Percentiles rank a stretch among this genome's conserved stretches.
Conservation (phyloP, 345 rosid genomes). For the Moricandia moricandioides region DNA sequence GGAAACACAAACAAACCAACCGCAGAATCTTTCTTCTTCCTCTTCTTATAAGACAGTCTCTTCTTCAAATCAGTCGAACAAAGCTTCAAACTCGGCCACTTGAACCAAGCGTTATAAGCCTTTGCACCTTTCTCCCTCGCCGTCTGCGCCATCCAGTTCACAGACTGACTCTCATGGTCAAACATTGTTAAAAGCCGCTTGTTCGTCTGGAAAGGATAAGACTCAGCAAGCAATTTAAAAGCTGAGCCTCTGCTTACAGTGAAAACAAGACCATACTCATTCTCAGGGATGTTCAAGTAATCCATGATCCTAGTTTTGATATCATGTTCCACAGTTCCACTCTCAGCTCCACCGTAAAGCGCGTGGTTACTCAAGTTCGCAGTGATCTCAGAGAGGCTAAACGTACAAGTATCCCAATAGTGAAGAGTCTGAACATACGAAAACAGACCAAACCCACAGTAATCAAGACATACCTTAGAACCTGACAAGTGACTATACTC, state of each 20-base stretch:
- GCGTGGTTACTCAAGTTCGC: slow-evolving; percentile 86
- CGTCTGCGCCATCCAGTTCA: slow-evolving; percentile 82
- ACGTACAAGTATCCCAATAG: slow-evolving; percentile 69
- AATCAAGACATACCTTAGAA: slow-evolving; percentile 88
- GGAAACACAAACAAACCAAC: slow-evolving; percentile 94
- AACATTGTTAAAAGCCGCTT: slow-evolving; percentile 78
- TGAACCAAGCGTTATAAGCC: slow-evolving; percentile 81
- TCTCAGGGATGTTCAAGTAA: slow-evolving; percentile 79
- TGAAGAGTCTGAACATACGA: slow-evolving; percentile 66
- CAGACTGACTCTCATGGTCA: slow-evolving; percentile 92
- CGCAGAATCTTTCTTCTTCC: slow-evolving; percentile 75
- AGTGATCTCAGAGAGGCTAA: slow-evolving; percentile 80
- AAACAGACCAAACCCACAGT: slow-evolving; percentile 88
- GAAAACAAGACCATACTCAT: slow-evolving; percentile 82
- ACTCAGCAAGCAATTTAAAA: slow-evolving; percentile 73
- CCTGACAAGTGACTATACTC: slow-evolving; percentile 64
- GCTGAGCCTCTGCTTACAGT: slow-evolving; percentile 92
- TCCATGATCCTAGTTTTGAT: slow-evolving; percentile 82
- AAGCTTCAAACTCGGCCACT: slow-evolving; percentile 80
- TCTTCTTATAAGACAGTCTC: slow-evolving; percentile 66
- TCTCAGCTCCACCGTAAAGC: slow-evolving; percentile 77
- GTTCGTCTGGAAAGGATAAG: slow-evolving; percentile 73
- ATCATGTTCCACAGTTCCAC: slow-evolving; percentile 72
- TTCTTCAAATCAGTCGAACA: slow-evolving; percentile 82
- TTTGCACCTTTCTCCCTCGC: slow-evolving; percentile 89